These are phyloP conservation scores for Chara braunii DNA, from an alignment of 139 green algal species.

Conservation along the genomic window DNA sequence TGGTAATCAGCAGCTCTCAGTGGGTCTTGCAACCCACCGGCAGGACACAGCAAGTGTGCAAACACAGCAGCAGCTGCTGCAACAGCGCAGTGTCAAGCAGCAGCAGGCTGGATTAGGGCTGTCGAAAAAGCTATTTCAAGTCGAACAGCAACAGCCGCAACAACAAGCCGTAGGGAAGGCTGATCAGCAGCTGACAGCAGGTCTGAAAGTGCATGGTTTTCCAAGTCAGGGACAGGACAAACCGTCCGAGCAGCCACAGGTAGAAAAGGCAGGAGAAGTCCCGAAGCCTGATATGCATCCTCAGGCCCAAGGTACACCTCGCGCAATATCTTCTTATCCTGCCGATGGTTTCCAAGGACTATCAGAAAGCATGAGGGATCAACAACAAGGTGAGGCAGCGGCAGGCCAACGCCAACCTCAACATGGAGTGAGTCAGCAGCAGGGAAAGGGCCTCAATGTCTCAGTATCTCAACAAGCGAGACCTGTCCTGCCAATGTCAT, in stretches of 20 bases:
- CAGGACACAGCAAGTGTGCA: too few species aligned
- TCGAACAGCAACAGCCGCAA: neutral
- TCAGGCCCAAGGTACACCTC: neutral
- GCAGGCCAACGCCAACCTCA: neutral
- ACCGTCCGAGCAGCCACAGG: neutral
- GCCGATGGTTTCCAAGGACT: too few species aligned
- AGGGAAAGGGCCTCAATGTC: too few species aligned
- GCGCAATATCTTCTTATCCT: neutral
- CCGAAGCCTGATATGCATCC: neutral
- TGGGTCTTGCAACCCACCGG: neutral
- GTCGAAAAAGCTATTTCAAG: neutral
- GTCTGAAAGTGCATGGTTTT: neutral
- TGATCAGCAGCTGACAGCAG: neutral
- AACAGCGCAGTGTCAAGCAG: too few species aligned
- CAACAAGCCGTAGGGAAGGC: neutral
- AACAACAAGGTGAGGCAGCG: constrained; percentile 2
- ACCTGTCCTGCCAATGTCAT: too few species aligned
- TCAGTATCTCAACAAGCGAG: too few species aligned
- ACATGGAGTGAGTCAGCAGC: too few species aligned
- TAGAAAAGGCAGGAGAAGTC: neutral
- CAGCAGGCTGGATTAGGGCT: too few species aligned
- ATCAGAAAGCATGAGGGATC: neutral
- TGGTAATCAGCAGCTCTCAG: too few species aligned
- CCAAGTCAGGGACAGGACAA: neutral
- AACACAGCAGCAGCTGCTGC: neutral